phyloP scores from a whole-genome alignment of 1,284 basidiomycete genomes.

The Sparassis latifolia region DNA sequence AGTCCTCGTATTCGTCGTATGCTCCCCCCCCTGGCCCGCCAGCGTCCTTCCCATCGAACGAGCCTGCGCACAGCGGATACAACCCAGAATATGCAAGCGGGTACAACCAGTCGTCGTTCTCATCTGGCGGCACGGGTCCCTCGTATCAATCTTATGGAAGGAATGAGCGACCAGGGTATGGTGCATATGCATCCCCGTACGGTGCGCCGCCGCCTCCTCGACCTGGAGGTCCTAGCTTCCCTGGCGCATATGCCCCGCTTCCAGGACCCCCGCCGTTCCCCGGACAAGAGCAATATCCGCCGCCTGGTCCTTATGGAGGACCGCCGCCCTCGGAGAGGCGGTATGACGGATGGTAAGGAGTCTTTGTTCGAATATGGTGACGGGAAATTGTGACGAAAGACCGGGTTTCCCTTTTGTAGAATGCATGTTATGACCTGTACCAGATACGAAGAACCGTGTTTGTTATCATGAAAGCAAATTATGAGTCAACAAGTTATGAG shows the following conservation, averaged over 20 bases:
- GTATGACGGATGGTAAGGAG: neutral
- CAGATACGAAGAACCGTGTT: too few species aligned
- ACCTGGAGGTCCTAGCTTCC: neutral
- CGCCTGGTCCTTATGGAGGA: neutral
- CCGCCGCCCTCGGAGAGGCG: neutral
- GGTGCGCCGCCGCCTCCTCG: neutral
- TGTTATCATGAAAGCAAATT: too few species aligned
- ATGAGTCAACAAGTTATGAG: too few species aligned
- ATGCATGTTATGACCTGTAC: too few species aligned
- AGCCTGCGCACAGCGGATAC: neutral
- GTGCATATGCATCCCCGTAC: neutral
- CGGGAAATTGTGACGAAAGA: too few species aligned
- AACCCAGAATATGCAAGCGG: neutral
- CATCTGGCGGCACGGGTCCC: neutral
- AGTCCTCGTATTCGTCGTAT: neutral
- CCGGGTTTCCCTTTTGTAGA: too few species aligned
- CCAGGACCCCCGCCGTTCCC: neutral
- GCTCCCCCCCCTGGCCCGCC: slow-evolving; percentile 10
- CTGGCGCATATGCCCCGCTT: neutral
- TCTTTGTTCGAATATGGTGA: too few species aligned
- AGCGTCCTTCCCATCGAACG: neutral
- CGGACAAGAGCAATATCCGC: neutral
- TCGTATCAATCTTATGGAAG: neutral
- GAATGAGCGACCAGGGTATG: neutral
- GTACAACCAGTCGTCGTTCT: neutral